Percentiles rank a stretch among this genome's conserved stretches.
Evolutionary conservation across 192 early-diverging fungal genomes (phyloP).

Genomic region (Phycomyces blakesleeanus): DNA sequence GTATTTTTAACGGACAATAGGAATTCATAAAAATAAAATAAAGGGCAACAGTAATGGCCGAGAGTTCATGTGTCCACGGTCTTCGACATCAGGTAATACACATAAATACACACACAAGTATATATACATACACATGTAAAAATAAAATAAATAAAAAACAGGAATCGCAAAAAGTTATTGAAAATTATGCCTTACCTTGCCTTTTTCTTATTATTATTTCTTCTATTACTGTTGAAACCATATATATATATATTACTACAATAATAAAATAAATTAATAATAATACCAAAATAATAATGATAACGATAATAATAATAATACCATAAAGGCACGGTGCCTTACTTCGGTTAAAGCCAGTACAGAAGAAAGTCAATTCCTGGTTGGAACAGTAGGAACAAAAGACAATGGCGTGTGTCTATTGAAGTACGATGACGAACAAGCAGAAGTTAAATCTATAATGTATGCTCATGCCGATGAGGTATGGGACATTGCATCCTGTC

Average conservation of each 20-base stretch:
- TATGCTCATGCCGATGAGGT: constrained; percentile 67
- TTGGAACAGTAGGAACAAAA: constrained; percentile 60
- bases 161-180: too few relatives aligned
- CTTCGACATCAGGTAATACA: constrained; percentile 63
- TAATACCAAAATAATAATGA: too few relatives aligned
- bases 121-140: too few relatives aligned
- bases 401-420: constrained; percentile 67
- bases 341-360: constrained; percentile 54
- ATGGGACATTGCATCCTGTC: constrained; percentile 60
- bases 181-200: too few relatives aligned
- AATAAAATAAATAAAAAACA: too few relatives aligned
- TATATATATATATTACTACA: too few relatives aligned
- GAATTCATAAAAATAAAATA: background rate
- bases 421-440: constrained; percentile 71
- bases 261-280: too few relatives aligned
- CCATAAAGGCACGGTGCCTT: constrained; percentile 55
- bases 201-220: too few relatives aligned
- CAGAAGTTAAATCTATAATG: constrained; percentile 51
- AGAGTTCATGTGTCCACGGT: constrained; percentile 59
- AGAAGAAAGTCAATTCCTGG: constrained; percentile 70
- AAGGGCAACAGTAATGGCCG: constrained; percentile 14
- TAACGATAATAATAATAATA: too few relatives aligned
- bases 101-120: too few relatives aligned
- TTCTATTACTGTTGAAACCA: background rate
- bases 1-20: background rate